Base-by-base conservation (phyloP, 1,284 basidiomycete species). In the Boletus hoseneyae region DNA sequence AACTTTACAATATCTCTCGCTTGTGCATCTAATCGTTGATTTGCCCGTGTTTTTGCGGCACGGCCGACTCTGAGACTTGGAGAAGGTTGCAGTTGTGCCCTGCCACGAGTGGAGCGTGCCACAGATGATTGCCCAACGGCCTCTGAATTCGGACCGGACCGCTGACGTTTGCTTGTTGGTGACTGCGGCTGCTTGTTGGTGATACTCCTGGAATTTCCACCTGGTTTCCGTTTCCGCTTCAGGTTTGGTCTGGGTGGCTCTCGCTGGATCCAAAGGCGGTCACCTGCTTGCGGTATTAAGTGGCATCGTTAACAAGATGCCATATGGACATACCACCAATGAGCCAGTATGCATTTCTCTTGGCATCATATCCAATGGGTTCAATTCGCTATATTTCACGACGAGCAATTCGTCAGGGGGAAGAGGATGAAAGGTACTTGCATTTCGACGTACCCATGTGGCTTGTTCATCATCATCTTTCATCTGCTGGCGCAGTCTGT, bases 221-320 rank as follows among this genome's bases (percentile, higher is more conserved):
- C 47, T 35, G 56, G 50, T 52, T 65, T 70, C 37, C 77, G 67
- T 51, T 88, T 89, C 57, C 85, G 79, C 60, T 89, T 88, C 23
- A 76, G 60, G 7, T 63, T 64, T 37, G 75, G 74, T 60, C 76
- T 81, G 0, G 84, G 86, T 10, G 71, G 77, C 32, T 74, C 72
- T 21, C 86, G 82, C 65, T 95, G 92, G 36, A 94, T 82, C 92
- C 92, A 96, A 16, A 95, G 76, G 16, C 93, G 86, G 61, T 93
- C 87, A 52, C 80, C 82, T 81, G 43, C 16, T 19, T 27, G 30
- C 15, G 18, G 25, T 33, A 38, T 61, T 45, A 50, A 48, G 37
- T 23, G 42, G 30, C 21, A 41, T 45, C 18, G 42, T 21, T 7
- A 9, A 39, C 19, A 23, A 32, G n/a, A 61, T 47, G 30, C 19